Conservation (phyloP, 2,329 filamentous ascomycete species). For the Gremmenia infestans region DNA sequence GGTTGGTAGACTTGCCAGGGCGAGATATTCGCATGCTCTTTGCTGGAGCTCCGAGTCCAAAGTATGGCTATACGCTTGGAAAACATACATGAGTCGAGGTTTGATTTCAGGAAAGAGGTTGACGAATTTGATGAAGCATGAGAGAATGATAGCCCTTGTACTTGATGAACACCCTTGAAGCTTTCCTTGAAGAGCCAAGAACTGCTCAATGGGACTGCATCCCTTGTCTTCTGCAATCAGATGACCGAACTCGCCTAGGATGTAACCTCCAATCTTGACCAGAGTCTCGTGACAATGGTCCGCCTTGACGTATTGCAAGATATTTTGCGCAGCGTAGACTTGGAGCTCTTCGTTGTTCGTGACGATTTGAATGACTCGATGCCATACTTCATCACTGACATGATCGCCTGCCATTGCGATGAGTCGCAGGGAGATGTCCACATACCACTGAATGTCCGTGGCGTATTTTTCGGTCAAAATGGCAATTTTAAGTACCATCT, state of each 20-base stretch:
- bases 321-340: constrained; percentile 91
- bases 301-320: constrained; percentile 84
- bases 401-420: constrained; percentile 97
- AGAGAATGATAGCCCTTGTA: constrained; percentile 89
- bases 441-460: constrained; percentile 98
- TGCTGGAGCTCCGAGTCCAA: constrained; percentile 95
- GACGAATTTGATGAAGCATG: constrained; percentile 95
- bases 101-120: constrained; percentile 99
- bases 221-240: constrained; percentile 87
- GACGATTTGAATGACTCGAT: constrained; percentile 96
- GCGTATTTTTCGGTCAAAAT: constrained; percentile 98
- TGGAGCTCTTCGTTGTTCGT: constrained; percentile 99
- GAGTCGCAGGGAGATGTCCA: constrained; percentile 90
- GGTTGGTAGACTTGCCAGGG: constrained; percentile 76
- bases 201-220: constrained; percentile 96
- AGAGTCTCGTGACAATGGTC: constrained; percentile 95
- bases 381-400: constrained; percentile 98
- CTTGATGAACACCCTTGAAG: constrained; percentile 82
- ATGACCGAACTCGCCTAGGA: constrained; percentile 95
- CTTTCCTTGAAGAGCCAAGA: constrained; percentile 86
- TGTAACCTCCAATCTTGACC: constrained; percentile 95
- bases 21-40: constrained; percentile 89
- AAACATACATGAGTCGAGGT: constrained; percentile 84
- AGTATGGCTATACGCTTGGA: constrained; percentile 88
- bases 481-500: constrained; percentile 98